Evolutionary conservation across 352 stramenopile species (phyloP), one percentile per base, ranked within the genome.

Genomic region (Peronospora farinosa): DNA sequence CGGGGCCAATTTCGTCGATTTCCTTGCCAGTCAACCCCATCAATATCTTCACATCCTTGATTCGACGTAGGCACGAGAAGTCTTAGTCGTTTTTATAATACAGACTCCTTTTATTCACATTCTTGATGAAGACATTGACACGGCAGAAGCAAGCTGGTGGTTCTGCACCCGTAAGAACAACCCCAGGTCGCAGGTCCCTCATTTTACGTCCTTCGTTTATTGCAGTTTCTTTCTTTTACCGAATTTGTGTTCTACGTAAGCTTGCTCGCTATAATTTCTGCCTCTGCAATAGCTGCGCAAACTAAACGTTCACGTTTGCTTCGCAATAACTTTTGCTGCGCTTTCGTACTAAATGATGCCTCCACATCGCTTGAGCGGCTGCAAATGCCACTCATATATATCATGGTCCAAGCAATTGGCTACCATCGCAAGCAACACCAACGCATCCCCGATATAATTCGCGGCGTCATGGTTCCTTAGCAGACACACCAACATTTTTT

Each of bases 331-430:
- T 40, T 69, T 72, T 1, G 73, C 76, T 7, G 71, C 75, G 44
- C 63, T 86, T 38, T 80, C 69, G 39, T 87, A 89, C 41, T 89
- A 75, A 28, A 71, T 80, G 23, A 86, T 73, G 15, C 78, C 78
- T n/a, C 78, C 78, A 32, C 76, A 87, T 27, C 64, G 65, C 11
- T 65, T 86, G 50, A 73, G 78, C 3, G 74, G 67, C 39, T 80
- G 70, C 19, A 89, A 31, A 47, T 79, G 28, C 78, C 78, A 89
- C 41, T 78, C 51, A 27, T 50, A 78, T 25, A 79, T 65, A n/a
- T 60, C 45, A 40, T 47, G 52, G 35, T 78, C 52, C 13, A 56
- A 62, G 17, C 70, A 62, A 11, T 60, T 55, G 9, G 66, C 60
- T 32, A 69, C 44, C 35, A 85, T 64, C 35, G 59, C 53, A 10